Conservation (phyloP, 805 yeast genomes). For the Metschnikowia gruessii region DNA sequence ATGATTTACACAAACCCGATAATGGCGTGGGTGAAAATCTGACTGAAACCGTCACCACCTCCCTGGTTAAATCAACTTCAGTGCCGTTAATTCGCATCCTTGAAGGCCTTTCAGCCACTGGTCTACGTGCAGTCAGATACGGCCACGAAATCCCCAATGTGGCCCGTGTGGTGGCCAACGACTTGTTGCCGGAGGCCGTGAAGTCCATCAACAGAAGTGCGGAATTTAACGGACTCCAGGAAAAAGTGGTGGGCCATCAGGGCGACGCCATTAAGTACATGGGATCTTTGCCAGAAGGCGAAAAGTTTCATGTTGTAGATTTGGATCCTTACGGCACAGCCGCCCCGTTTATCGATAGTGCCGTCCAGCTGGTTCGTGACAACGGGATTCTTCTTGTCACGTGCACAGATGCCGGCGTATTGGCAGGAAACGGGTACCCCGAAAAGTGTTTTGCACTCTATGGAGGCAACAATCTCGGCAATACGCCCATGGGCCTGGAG, state of each 20-base stretch:
- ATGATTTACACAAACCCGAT: too few relatives aligned
- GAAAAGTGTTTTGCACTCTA: constrained; percentile 94
- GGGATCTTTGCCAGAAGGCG: constrained; percentile 45
- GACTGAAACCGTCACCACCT: too few relatives aligned
- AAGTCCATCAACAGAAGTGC: constrained; percentile 71
- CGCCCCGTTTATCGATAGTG: constrained; percentile 91
- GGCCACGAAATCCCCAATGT: constrained; percentile 86
- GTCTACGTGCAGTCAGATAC: constrained; percentile 88
- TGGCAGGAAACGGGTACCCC: constrained; percentile 95
- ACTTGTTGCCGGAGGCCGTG: constrained; percentile 82
- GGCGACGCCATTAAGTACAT: constrained; percentile 92
- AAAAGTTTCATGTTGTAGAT: constrained; percentile 79
- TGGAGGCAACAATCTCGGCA: constrained; percentile 87
- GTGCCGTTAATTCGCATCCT: constrained; percentile 50
- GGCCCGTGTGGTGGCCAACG: constrained; percentile 80
- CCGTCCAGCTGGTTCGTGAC: constrained; percentile 77
- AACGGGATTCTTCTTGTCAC: constrained; percentile 87
- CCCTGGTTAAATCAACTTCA: background rate
- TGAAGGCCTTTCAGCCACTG: constrained; percentile 94
- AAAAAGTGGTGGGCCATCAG: constrained; percentile 60
- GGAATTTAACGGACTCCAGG: constrained; percentile 56
- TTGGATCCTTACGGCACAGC: constrained; percentile 98
- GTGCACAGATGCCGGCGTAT: constrained; percentile 92
- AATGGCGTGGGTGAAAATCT: too few relatives aligned
- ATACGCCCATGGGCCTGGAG: constrained; percentile 49